Evolutionary conservation across 352 stramenopile species (phyloP), one percentile per base, ranked within the genome.

Genomic region (Globisporangium carolinianum): DNA sequence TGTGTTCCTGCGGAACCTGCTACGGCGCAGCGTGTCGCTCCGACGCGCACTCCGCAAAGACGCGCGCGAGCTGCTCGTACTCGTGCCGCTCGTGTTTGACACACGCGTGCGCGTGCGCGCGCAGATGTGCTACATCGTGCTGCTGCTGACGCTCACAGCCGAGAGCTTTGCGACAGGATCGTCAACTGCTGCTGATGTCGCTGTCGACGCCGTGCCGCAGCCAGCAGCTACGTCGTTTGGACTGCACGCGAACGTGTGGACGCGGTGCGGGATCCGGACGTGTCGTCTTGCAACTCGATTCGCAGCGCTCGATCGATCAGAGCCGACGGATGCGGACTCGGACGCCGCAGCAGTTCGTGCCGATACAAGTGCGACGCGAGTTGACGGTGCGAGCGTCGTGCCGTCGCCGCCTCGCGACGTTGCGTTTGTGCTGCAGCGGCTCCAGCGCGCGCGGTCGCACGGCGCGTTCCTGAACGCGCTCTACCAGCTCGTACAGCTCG

Each of bases 381-480:
- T 18, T 2, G n/a, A 18, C 35, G 17, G 46, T 8, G 8, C 46
- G 35, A 56, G 1, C 12, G 15, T 14, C 5, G 10, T 5, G 39
- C 12, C 6, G 4, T 39, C 42, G n/a, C n/a, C 62, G 8, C 48
- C 18, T 46, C 24, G 39, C 12, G 75, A 83, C 45, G 65, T 76
- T 35, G 39, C 46, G 6, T 51, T 69, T 18, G 42, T 83, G 2
- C 42, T 66, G 35, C 45, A 65, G 45, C 79, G 61, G 11, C 53
- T 86, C 12, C 71, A 59, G 35, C 46, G 39, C 6, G 80, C 77
- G 10, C 65, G 74, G 39, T 87, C 80, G n/a, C 77, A 87, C 51
- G 67, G 67, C 1, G 77, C 69, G 32, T 91, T 82, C 38, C 48
- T 89, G 45, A 87, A 91, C 50, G 76, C 71, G 15, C 11, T 89